Percentiles rank a stretch among this genome's conserved stretches.
phyloP scores from a whole-genome alignment of 2,329 filamentous ascomycete species.

The Cordyceps fumosorosea region DNA sequence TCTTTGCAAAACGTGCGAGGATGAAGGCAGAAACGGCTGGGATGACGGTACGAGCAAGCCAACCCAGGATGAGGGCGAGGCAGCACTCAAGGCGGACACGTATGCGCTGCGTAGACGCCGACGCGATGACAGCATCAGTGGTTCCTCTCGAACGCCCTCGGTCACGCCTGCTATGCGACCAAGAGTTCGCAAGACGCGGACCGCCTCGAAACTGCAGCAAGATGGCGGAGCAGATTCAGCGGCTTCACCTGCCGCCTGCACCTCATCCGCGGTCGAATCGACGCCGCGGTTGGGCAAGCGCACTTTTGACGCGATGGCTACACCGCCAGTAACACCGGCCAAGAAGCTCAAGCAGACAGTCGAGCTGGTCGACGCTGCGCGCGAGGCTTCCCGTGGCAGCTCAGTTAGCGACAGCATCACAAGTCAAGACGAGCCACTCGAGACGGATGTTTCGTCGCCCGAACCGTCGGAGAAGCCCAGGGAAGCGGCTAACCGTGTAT shows the following conservation, averaged over 20 bases:
- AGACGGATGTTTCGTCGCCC: slow-evolving; percentile 44
- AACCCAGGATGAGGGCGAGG: slow-evolving; percentile 32
- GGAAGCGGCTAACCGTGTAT: neutral
- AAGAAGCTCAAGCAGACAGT: slow-evolving; percentile 38
- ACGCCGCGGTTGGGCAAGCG: slow-evolving; percentile 31
- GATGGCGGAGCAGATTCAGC: slow-evolving; percentile 22
- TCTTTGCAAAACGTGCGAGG: slow-evolving; percentile 82
- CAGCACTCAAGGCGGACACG: slow-evolving; percentile 39
- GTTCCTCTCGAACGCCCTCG: slow-evolving; percentile 50
- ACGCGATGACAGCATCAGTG: slow-evolving; percentile 43
- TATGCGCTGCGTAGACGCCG: slow-evolving; percentile 52
- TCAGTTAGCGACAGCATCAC: slow-evolving; percentile 27
- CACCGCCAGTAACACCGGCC: slow-evolving; percentile 49
- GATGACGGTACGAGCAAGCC: slow-evolving; percentile 31
- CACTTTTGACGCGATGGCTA: slow-evolving; percentile 38
- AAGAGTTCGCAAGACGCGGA: slow-evolving; percentile 36
- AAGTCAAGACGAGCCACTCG: slow-evolving; percentile 23
- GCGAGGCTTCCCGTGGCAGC: slow-evolving; percentile 31
- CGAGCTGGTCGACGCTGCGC: slow-evolving; percentile 22
- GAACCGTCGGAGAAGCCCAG: slow-evolving; percentile 21
- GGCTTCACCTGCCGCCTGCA: neutral
- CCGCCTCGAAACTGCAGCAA: slow-evolving; percentile 24
- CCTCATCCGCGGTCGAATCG: slow-evolving; percentile 23
- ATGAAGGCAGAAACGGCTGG: slow-evolving; percentile 74
- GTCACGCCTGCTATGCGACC: slow-evolving; percentile 50